Evolutionary conservation across 2,329 filamentous ascomycete species (phyloP), one percentile per base, ranked within the genome.

Genomic region (Coleophoma eucalyptorum): DNA sequence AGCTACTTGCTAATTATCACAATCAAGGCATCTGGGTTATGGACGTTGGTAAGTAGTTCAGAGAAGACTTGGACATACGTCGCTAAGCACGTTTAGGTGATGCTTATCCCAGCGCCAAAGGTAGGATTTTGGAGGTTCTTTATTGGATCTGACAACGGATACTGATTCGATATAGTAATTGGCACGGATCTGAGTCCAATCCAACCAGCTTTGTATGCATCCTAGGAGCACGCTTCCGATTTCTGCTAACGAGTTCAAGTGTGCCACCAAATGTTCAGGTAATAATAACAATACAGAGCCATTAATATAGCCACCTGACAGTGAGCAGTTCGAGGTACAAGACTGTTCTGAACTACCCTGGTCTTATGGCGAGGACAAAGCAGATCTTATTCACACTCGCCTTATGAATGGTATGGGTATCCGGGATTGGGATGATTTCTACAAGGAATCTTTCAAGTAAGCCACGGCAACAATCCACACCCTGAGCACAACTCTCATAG

Each of bases 271-370:
- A 61, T 43, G 53, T 59, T 15, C 52, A 77, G 48, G 40, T 63
- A 60, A 33, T 13, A 53, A 56, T 26, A 51, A 59, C 34, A 48
- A n/a, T n/a, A n/a, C n/a, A n/a, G n/a, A n/a, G n/a, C n/a, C n/a
- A n/a, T n/a, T n/a, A n/a, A n/a, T n/a, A n/a, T n/a, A n/a, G 58
- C 50, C 53, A 69, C 73, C 43, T 77, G 72, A 62, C 74, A 77
- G 2, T 75, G 82, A 46, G 1, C 75, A 54, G 48, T 56, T 59
- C 31, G 44, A 50, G 11, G 53, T 80, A 50, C 78, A 81, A 58
- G 80, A 77, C 56, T 74, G 37, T 18, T 7, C 81, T 41, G 78
- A 82, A 60, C 74, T 73, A 1, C 74, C 78, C 79, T 79, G 54
- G 55, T 49, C 52, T 4, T 59, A 54, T 37, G 49, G 53, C 13